phyloP scores from a whole-genome alignment of 1,139 yeast genomes.

The Scheffersomyces cryptocercus region DNA sequence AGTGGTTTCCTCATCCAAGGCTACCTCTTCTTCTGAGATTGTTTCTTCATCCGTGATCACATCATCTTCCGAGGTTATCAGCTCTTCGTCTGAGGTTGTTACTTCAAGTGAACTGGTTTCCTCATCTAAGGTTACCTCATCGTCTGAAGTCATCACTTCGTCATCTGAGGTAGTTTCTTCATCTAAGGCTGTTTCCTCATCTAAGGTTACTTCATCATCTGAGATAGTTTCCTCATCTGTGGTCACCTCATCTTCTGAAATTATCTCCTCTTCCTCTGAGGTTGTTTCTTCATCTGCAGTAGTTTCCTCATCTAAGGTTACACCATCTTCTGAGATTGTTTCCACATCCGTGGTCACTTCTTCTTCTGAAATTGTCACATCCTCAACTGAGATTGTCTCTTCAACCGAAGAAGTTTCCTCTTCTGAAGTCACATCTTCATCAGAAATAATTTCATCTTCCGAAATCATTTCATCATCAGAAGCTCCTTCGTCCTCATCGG shows the following conservation, averaged over 20 bases:
- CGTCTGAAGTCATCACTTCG: background rate
- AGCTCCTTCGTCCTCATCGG: background rate
- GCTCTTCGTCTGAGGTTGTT: background rate
- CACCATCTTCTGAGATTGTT: background rate
- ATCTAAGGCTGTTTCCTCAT: background rate
- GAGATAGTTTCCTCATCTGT: background rate
- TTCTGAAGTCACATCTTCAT: too few relatives aligned
- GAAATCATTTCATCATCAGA: background rate
- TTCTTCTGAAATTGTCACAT: background rate
- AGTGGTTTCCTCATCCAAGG: background rate
- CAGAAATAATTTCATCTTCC: background rate
- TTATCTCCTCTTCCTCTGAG: background rate
- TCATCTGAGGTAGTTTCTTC: background rate
- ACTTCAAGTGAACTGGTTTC: background rate
- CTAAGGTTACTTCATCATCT: background rate
- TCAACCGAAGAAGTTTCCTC: too few relatives aligned
- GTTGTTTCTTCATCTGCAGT: background rate
- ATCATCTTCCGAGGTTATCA: too few relatives aligned
- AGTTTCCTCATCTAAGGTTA: background rate
- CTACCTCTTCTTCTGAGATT: background rate
- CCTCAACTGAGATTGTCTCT: background rate
- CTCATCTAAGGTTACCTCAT: background rate
- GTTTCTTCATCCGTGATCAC: too few relatives aligned
- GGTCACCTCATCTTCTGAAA: background rate
- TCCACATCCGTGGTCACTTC: background rate